Evolutionary conservation across 495 filamentous ascomycete genomes (phyloP).

Genomic region (Peziza echinospora): DNA sequence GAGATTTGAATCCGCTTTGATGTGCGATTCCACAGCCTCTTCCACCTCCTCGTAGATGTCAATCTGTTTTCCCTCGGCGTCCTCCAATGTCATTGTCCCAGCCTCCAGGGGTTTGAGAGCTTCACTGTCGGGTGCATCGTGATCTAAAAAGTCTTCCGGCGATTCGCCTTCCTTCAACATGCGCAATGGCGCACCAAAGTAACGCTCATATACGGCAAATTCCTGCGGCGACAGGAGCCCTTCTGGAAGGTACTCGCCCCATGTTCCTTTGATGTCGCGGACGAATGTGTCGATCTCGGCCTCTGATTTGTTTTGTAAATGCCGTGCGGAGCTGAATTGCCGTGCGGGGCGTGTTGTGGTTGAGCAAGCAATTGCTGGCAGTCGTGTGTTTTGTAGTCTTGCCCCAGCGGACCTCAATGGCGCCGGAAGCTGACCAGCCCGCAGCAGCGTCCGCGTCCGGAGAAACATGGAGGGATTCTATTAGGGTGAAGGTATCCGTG

Average conservation of each 20-base stretch:
- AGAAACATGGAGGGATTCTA: background rate
- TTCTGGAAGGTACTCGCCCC: slow-evolving; percentile 59
- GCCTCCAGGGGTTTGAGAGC: slow-evolving; percentile 5
- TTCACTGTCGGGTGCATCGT: slow-evolving; percentile 17
- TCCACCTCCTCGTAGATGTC: slow-evolving; percentile 32
- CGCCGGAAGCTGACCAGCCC: background rate
- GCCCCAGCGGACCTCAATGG: background rate
- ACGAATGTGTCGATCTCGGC: slow-evolving; percentile 39
- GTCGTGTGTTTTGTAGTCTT: too few species aligned
- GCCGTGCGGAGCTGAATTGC: background rate
- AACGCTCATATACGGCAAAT: slow-evolving; percentile 49
- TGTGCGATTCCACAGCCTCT: slow-evolving; percentile 23
- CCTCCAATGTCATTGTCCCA: slow-evolving; percentile 4
- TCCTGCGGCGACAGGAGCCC: slow-evolving; percentile 47
- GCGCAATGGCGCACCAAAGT: slow-evolving; percentile 51
- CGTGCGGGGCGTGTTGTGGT: background rate
- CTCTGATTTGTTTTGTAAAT: slow-evolving; percentile 12
- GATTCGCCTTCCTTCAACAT: slow-evolving; percentile 35
- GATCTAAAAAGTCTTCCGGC: slow-evolving; percentile 22
- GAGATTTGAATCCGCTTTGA: too few species aligned
- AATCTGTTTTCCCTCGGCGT: slow-evolving; percentile 9
- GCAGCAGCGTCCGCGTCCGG: background rate
- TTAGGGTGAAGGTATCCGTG: too few species aligned
- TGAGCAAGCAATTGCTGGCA: background rate
- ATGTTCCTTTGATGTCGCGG: slow-evolving; percentile 44